These are phyloP conservation scores for Trichoderma aggressivum DNA, from an alignment of 2,329 filamentous ascomycete genomes.

Conservation along the genomic window DNA sequence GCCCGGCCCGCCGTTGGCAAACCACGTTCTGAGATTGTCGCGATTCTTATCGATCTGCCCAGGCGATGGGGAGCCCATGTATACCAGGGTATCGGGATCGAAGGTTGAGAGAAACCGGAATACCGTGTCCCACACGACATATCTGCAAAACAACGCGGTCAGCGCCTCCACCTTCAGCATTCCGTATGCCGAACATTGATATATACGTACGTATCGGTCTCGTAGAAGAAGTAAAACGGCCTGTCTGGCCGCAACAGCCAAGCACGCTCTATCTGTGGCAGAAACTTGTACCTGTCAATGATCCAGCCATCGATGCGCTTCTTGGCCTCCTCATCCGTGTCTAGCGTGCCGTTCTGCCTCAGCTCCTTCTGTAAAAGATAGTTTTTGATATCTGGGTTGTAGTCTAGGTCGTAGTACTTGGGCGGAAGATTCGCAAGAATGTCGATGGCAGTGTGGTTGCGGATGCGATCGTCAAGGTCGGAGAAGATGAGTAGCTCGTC, in stretches of 20 bases:
- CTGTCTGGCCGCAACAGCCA: conserved; percentile 45
- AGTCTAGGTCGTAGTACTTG: conserved; percentile 31
- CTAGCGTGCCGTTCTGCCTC: conserved; percentile 33
- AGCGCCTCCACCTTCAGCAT: neutral
- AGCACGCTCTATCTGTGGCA: conserved; percentile 52
- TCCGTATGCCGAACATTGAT: neutral
- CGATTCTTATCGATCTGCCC: conserved; percentile 33
- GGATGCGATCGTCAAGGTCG: conserved; percentile 45
- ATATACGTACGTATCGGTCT: conserved; percentile 50
- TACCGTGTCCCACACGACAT: conserved; percentile 36
- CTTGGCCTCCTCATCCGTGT: conserved; percentile 29
- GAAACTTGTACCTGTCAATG: conserved; percentile 56
- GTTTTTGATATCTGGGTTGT: conserved; percentile 37
- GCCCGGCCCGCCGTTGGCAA: conserved; percentile 49
- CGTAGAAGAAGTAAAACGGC: conserved; percentile 55
- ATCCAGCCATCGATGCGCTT: conserved; percentile 45
- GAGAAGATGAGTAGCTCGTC: conserved; percentile 47
- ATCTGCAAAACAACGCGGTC: neutral
- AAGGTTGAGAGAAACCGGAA: conserved; percentile 49
- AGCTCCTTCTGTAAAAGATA: conserved; percentile 42
- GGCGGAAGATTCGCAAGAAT: conserved; percentile 45
- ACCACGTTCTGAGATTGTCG: conserved; percentile 37
- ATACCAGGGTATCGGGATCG: conserved; percentile 42
- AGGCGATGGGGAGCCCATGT: conserved; percentile 48
- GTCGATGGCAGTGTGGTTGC: conserved; percentile 43